phyloP scores from a whole-genome alignment of 1,139 yeast species.

The Saccharomycopsis phalli region DNA sequence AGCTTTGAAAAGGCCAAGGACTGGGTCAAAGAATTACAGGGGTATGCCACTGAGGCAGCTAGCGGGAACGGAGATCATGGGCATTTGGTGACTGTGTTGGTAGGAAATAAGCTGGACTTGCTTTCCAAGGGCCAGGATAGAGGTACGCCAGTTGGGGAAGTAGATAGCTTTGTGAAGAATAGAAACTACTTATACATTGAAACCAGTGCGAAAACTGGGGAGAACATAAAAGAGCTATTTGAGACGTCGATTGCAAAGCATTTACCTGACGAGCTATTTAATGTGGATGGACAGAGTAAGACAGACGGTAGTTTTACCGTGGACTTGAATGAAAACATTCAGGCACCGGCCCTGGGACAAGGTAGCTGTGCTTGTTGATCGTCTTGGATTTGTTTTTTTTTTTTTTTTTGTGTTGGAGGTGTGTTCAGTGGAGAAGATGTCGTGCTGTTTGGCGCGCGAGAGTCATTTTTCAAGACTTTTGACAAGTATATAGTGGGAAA shows the following conservation, averaged over 20 bases:
- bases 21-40: conserved; percentile 79
- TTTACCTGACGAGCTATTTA: conserved; percentile 16
- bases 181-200: conserved; percentile 65
- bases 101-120: conserved; percentile 66
- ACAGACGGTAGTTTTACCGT: conserved; percentile 5
- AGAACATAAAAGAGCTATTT: conserved; percentile 63
- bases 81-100: conserved; percentile 52
- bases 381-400: no score
- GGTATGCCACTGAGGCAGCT: conserved; percentile 29
- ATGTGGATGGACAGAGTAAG: conserved; percentile 21
- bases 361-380: no score
- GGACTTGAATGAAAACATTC: conserved; percentile 17
- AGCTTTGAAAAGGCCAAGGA: conserved; percentile 74
- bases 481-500: no score
- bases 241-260: conserved; percentile 19
- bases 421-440: no score
- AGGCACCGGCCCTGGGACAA: no score
- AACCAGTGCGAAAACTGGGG: conserved; percentile 79
- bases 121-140: conserved; percentile 27
- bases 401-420: no score
- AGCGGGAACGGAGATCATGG: not conserved
- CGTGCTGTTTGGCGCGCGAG: no score
- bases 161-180: conserved; percentile 35
- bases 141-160: conserved; percentile 10
- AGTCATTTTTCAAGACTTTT: no score